These are phyloP conservation scores for Triadica sebifera DNA, from an alignment of 345 rosid genomes.

Conservation along the genomic window DNA sequence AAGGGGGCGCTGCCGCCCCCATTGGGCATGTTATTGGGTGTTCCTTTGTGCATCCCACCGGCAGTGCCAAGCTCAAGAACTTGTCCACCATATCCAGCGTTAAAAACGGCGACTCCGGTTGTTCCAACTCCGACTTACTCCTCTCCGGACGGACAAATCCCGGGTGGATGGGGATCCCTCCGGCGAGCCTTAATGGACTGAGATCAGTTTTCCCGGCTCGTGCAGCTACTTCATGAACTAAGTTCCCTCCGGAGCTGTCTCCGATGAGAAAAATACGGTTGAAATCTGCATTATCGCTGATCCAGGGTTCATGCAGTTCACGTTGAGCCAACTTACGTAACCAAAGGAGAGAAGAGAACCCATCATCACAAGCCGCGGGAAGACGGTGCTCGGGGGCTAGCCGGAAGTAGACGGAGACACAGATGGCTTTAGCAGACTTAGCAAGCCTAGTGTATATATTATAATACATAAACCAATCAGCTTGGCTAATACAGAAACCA, in stretches of 20 bases:
- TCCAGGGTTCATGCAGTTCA: constrained; percentile 17
- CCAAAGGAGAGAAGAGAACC: constrained; percentile 31
- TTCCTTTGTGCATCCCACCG: constrained; percentile 42
- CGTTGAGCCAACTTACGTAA: constrained; percentile 19
- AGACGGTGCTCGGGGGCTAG: constrained; percentile 36
- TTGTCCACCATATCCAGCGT: constrained; percentile 62
- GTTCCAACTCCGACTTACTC: constrained; percentile 64
- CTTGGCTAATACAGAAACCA: constrained; percentile 35
- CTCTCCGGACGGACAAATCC: constrained; percentile 43
- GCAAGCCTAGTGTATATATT: constrained; percentile 22
- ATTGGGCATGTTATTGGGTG: constrained; percentile 62
- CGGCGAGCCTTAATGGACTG: constrained; percentile 24
- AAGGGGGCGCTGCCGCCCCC: constrained; percentile 43
- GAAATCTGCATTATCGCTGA: constrained; percentile 18
- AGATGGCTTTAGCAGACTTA: constrained; percentile 3
- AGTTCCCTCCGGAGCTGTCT: constrained; percentile 34
- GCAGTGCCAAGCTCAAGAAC: constrained; percentile 45
- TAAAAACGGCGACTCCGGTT: constrained; percentile 52
- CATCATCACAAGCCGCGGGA: constrained; percentile 31
- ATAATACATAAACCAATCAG: constrained; percentile 42
- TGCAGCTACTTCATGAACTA: constrained; percentile 35
- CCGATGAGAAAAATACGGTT: constrained; percentile 33
- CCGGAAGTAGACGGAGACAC: constrained; percentile 29
- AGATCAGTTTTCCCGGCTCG: constrained; percentile 18
- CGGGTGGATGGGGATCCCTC: constrained; percentile 33